Evolutionary conservation across 768 basidiomycete genomes (phyloP).

Genomic region (Lepiota subincarnata): DNA sequence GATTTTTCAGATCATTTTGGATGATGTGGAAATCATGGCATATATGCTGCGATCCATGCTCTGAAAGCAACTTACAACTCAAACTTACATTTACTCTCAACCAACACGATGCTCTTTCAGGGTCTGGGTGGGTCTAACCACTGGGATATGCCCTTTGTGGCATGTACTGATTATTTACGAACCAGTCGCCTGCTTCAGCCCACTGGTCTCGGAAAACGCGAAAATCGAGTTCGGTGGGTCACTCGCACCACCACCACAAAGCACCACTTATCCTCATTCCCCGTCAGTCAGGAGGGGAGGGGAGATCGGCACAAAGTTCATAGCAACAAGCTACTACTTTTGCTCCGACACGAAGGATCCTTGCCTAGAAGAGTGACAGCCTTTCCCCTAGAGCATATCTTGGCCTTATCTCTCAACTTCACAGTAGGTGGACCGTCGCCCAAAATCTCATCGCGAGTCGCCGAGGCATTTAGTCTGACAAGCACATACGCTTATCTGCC

Average conservation of each 20-base stretch:
- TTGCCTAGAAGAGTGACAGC: constrained; percentile 31
- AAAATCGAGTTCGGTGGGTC: constrained; percentile 31
- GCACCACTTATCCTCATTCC: neutral
- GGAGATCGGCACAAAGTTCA: neutral
- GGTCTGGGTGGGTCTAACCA: neutral
- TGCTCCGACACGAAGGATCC: constrained; percentile 33
- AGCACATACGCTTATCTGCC: no score
- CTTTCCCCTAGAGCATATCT: neutral
- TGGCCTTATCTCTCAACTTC: neutral
- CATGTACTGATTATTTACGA: neutral
- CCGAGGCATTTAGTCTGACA: no score
- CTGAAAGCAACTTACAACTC: neutral
- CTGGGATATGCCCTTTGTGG: neutral
- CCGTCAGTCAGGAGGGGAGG: neutral
- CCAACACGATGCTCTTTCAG: constrained; percentile 1
- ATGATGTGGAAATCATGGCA: no score
- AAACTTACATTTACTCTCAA: neutral
- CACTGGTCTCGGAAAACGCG: constrained; percentile 24
- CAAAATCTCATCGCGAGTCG: neutral
- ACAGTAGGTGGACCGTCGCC: neutral
- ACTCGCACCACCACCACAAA: neutral
- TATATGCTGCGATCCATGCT: neutral
- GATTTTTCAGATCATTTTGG: no score
- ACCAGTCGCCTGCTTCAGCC: constrained; percentile 34
- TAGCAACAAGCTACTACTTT: constrained; percentile 28